Conservation (phyloP, 2,329 filamentous ascomycete genomes). For the Epichloe gansuensis region DNA sequence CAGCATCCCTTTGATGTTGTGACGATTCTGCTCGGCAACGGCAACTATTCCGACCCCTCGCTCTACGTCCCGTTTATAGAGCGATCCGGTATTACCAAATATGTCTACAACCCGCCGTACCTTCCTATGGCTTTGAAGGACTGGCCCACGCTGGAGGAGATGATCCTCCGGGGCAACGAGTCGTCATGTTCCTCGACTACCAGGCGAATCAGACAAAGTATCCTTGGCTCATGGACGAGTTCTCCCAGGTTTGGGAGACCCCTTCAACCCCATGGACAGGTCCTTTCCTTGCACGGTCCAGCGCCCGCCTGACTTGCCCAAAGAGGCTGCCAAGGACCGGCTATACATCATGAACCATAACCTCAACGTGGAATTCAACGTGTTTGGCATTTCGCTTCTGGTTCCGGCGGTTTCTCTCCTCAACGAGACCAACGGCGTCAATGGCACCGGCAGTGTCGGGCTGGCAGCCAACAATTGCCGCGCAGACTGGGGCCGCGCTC, state of each 20-base stretch:
- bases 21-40: slow-evolving; percentile 76
- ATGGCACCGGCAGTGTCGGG: slow-evolving; percentile 56
- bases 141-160: slow-evolving; percentile 72
- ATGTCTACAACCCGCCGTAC: slow-evolving; percentile 60
- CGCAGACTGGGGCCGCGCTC: slow-evolving; percentile 51
- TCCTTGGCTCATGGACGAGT: slow-evolving; percentile 80
- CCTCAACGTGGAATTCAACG: slow-evolving; percentile 63
- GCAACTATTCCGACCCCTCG: slow-evolving; percentile 52
- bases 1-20: slow-evolving; percentile 76
- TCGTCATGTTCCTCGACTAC: slow-evolving; percentile 78
- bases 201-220: slow-evolving; percentile 64
- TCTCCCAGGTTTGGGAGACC: slow-evolving; percentile 86
- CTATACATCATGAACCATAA: slow-evolving; percentile 89
- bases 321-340: slow-evolving; percentile 42
- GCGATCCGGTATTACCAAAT: slow-evolving; percentile 57
- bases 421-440: slow-evolving; percentile 58
- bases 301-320: slow-evolving; percentile 55
- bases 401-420: slow-evolving; percentile 61
- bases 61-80: slow-evolving; percentile 60
- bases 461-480: slow-evolving; percentile 50
- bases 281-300: slow-evolving; percentile 68
- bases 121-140: slow-evolving; percentile 59
- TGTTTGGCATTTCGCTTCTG: slow-evolving; percentile 51
- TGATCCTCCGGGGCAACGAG: slow-evolving; percentile 61
- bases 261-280: slow-evolving; percentile 56